These are phyloP conservation scores for Leccinum variicolor DNA, from an alignment of 768 basidiomycete species.

Conservation along the genomic window DNA sequence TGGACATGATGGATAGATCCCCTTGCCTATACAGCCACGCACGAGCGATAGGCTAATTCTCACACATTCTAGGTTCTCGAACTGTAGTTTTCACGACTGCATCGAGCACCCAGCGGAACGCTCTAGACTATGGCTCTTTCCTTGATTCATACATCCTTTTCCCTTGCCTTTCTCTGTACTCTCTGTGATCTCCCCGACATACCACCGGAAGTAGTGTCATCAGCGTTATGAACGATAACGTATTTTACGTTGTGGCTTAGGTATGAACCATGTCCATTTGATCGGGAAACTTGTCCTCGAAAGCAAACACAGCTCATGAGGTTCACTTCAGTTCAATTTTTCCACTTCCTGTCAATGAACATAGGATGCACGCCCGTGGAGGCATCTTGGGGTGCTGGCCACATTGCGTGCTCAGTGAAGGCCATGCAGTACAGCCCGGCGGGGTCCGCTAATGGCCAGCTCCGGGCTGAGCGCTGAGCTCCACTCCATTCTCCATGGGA, in stretches of 20 bases:
- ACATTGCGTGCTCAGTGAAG: too few species aligned
- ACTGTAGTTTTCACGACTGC: not conserved
- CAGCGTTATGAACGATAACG: not conserved
- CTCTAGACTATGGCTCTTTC: not conserved
- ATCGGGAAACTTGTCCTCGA: not conserved
- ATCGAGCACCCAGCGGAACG: not conserved
- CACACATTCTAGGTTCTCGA: not conserved
- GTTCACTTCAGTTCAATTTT: not conserved
- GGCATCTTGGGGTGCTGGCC: not conserved
- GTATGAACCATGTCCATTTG: conserved; percentile 7
- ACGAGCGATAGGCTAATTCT: not conserved
- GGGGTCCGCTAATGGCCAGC: too few species aligned
- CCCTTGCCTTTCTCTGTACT: not conserved
- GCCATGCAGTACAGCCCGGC: too few species aligned
- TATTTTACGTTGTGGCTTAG: not conserved
- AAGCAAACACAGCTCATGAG: not conserved
- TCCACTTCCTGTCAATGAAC: not conserved
- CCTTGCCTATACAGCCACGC: not conserved
- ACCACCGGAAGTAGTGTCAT: not conserved
- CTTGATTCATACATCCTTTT: not conserved
- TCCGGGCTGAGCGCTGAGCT: not conserved
- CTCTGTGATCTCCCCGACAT: not conserved
- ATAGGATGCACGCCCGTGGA: not conserved
- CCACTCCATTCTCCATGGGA: too few species aligned
- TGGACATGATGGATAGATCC: not conserved